Evolutionary conservation across 345 rosid species (phyloP).

Genomic region (Iberis pinnata): DNA sequence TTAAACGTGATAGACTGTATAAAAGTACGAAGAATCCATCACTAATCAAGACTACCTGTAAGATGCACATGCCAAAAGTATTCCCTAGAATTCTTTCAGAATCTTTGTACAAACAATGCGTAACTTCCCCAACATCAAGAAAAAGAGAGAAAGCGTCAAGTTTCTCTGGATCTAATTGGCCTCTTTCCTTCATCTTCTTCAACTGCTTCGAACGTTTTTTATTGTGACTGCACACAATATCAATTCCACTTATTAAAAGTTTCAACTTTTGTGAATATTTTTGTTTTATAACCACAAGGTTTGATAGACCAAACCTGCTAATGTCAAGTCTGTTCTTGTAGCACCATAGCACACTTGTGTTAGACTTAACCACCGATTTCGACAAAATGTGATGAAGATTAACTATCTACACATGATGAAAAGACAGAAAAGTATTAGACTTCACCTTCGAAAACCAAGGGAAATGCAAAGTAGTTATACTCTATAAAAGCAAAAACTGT

Average conservation of each 20-base stretch:
- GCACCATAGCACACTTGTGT: slow-evolving; percentile 84
- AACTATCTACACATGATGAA: slow-evolving; percentile 49
- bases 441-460: background rate
- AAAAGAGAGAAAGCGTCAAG: slow-evolving; percentile 87
- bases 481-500: background rate
- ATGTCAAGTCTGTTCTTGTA: slow-evolving; percentile 86
- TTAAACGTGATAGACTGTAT: background rate
- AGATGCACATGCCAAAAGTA: slow-evolving; percentile 93
- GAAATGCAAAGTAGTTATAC: slow-evolving; percentile 20
- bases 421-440: background rate
- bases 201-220: slow-evolving; percentile 84
- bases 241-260: background rate
- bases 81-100: slow-evolving; percentile 87
- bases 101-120: slow-evolving; percentile 83
- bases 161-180: slow-evolving; percentile 82
- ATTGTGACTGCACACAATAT: slow-evolving; percentile 63
- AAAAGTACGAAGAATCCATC: background rate
- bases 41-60: slow-evolving; percentile 45
- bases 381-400: slow-evolving; percentile 82
- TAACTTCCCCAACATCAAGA: slow-evolving; percentile 70
- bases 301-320: slow-evolving; percentile 64
- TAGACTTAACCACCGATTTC: slow-evolving; percentile 63
- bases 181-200: slow-evolving; percentile 82
- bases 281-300: background rate
- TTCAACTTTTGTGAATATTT: background rate